Conservation (phyloP, 202 grass and related monocot genomes). For the Thinopyrum obtusiflorum region DNA sequence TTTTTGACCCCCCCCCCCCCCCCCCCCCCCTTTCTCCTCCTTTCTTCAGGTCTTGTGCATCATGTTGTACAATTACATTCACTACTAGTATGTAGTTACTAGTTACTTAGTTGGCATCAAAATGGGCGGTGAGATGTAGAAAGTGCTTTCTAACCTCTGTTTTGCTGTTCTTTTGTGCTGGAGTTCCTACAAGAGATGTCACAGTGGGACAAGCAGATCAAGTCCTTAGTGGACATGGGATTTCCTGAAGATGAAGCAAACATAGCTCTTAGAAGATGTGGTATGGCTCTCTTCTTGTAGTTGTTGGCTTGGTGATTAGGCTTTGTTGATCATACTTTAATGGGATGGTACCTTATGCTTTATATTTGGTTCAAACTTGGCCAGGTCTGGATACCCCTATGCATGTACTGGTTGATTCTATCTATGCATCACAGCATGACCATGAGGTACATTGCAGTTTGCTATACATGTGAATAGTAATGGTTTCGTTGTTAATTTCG, state of each 20-base stretch:
- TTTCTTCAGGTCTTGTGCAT: not conserved
- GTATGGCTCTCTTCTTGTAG: slow-evolving; percentile 40
- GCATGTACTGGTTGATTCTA: slow-evolving; percentile 57
- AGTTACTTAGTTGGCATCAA: no score
- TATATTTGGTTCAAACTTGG: slow-evolving; percentile 25
- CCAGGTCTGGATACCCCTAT: slow-evolving; percentile 59
- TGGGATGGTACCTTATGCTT: not conserved
- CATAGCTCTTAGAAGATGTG: slow-evolving; percentile 72
- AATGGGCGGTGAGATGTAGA: not conserved
- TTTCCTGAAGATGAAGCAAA: slow-evolving; percentile 56
- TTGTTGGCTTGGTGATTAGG: not conserved
- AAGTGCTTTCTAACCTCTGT: slow-evolving; percentile 10
- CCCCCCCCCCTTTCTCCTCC: not conserved
- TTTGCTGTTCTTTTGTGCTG: slow-evolving; percentile 33
- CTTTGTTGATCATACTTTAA: not conserved
- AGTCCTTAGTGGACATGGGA: slow-evolving; percentile 67
- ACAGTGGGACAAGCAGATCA: slow-evolving; percentile 45
- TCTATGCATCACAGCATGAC: slow-evolving; percentile 65
- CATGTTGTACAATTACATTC: not conserved
- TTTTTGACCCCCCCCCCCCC: no score
- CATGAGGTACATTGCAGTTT: slow-evolving; percentile 31
- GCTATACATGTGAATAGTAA: not conserved
- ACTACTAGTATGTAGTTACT: not conserved
- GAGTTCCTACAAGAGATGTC: slow-evolving; percentile 66
- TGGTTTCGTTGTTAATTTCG: not conserved